Base-by-base conservation (phyloP, 2,329 filamentous ascomycete genomes). In the Talaromyces funiculosus region DNA sequence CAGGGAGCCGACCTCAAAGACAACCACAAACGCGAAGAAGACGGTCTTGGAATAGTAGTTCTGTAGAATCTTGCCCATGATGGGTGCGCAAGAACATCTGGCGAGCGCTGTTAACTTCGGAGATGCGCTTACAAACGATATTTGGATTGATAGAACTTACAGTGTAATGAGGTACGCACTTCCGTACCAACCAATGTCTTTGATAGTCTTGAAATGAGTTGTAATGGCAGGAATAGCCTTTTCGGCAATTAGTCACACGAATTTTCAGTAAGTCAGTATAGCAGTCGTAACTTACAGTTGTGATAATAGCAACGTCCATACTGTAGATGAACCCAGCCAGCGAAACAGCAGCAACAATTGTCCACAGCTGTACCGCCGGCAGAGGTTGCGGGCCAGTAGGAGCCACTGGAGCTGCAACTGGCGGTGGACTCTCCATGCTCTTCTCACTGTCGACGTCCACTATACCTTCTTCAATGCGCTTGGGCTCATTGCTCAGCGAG, bases 1-100 rank as follows among this genome's bases (percentile, higher is more conserved):
- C n/a, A 66, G 62, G 3, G 71, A 73, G 20, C 73, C 73, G 18
- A 76, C 57, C 55, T 75, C 69, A 54, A 77, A 79, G 33, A 78
- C 62, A 12, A 67, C 40, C 6, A 77, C 54, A 35, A 57, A 57
- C 24, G 35, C 24, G 40, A 57, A 57, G 40, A 57, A 57, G 26
- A 31, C 37, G 37, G 14, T 33, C 22, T 59, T 59, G 3, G 56
- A 59, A 49, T 59, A 59, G 43, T 59, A 59, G 31, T 49, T 37
- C 42, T 49, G 43, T 1, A 37, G 24, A n/a, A 59, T 59, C 33
- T 59, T 59, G 56, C 56, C 56, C 56, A 59, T 59, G 45, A 59
- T 18, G 33, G 56, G 56, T 47, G 56, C 56, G 35, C 56, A 59
- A 7, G 56, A 12, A 42, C 56, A 59, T n/a, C 56, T 59, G 22